Conservation (phyloP, 1,139 yeast genomes). For the Lizanozyma gosingica region DNA sequence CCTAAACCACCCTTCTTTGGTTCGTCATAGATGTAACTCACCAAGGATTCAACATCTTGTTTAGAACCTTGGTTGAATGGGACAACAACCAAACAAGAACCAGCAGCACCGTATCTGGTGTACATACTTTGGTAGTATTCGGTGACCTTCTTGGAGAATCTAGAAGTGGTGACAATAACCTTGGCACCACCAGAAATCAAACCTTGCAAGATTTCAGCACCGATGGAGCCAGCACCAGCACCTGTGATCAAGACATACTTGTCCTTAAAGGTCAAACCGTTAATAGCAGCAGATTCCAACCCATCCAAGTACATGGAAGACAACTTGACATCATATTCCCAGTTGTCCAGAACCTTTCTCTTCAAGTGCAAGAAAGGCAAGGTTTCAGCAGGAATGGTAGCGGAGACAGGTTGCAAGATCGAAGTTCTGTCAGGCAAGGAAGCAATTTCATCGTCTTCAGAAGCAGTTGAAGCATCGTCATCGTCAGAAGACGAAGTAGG, state of each 20-base stretch:
- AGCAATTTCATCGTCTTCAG: conserved; percentile 69
- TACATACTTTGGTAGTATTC: conserved; percentile 93
- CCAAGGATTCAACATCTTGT: conserved; percentile 82
- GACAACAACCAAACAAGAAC: conserved; percentile 86
- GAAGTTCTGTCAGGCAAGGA: conserved; percentile 68
- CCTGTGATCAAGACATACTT: conserved; percentile 91
- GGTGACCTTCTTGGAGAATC: conserved; percentile 89
- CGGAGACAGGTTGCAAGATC: conserved; percentile 65
- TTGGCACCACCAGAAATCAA: conserved; percentile 96
- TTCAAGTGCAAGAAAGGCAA: conserved; percentile 92
- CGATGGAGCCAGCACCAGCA: conserved; percentile 98
- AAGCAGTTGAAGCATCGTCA: conserved; percentile 39
- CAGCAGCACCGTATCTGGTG: conserved; percentile 86
- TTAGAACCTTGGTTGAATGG: conserved; percentile 98
- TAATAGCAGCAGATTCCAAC: conserved; percentile 84
- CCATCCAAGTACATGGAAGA: conserved; percentile 81
- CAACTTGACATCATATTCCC: conserved; percentile 77
- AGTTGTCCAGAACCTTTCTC: conserved; percentile 64
- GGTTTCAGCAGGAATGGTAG: conserved; percentile 71
- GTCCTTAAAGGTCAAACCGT: conserved; percentile 84
- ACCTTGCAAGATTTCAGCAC: conserved; percentile 95
- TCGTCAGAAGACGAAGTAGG: conserved; percentile 40
- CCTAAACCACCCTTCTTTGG: conserved; percentile 85
- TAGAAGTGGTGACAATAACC: conserved; percentile 90
- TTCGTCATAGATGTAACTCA: conserved; percentile 78